phyloP scores from a whole-genome alignment of 768 basidiomycete genomes.

The Termitomyces heimii region DNA sequence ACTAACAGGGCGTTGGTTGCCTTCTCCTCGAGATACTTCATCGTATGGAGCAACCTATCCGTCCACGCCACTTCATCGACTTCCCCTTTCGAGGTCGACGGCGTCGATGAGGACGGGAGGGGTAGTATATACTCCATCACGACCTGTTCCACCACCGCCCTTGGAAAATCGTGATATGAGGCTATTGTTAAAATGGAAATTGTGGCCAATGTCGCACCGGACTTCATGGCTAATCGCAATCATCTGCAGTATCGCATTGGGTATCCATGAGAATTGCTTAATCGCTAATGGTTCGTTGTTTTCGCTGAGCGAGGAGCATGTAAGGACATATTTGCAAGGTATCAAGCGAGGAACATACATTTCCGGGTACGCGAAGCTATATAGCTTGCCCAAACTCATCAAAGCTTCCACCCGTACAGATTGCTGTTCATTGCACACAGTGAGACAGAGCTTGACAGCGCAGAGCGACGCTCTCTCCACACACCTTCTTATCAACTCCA shows the following conservation, averaged over 20 bases:
- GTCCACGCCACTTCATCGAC: conserved; percentile 84
- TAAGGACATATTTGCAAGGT: not conserved
- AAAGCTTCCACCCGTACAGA: conserved; percentile 72
- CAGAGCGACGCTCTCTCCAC: conserved; percentile 5
- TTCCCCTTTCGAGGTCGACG: conserved; percentile 45
- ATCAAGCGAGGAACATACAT: conserved; percentile 56
- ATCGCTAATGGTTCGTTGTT: conserved; percentile 68
- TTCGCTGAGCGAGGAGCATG: conserved; percentile 56
- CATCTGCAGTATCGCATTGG: conserved; percentile 60
- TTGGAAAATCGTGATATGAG: conserved; percentile 16
- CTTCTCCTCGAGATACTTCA: conserved; percentile 61
- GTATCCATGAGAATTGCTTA: conserved; percentile 90
- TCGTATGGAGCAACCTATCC: conserved; percentile 69
- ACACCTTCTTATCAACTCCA: conserved; percentile 81
- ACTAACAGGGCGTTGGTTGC: conserved; percentile 50
- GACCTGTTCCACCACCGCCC: conserved; percentile 59
- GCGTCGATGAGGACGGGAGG: conserved; percentile 46
- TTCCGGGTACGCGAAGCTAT: conserved; percentile 77
- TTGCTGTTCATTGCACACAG: conserved; percentile 28
- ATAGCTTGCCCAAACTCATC: conserved; percentile 70
- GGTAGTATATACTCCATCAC: conserved; percentile 79
- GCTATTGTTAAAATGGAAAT: not conserved
- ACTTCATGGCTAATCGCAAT: conserved; percentile 48
- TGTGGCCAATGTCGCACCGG: conserved; percentile 33
- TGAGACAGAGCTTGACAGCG: not conserved